phyloP scores from a whole-genome alignment of 306 rosid species.

The Crotalaria pallida region DNA sequence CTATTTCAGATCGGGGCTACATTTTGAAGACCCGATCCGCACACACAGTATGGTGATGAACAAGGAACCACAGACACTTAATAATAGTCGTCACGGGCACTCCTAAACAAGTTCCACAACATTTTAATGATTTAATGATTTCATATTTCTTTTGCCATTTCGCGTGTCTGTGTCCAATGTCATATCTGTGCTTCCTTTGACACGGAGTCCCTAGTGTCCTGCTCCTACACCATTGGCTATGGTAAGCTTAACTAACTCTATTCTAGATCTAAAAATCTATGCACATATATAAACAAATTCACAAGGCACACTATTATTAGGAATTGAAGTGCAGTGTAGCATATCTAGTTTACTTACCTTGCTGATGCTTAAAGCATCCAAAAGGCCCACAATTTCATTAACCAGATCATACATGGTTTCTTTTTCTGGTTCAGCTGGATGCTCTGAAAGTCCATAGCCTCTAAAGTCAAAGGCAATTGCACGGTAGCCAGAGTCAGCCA shows the following conservation, averaged over 20 bases:
- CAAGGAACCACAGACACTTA: too few species aligned
- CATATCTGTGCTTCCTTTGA: too few species aligned
- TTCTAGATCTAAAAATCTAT: background rate
- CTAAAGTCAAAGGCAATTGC: conserved; percentile 66
- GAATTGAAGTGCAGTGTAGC: background rate
- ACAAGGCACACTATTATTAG: background rate
- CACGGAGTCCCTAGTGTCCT: too few species aligned
- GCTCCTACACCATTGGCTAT: too few species aligned
- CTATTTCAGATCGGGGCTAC: background rate
- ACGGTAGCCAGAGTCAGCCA: conserved; percentile 55
- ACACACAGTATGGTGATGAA: too few species aligned
- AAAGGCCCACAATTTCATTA: conserved; percentile 38
- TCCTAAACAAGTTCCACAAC: too few species aligned
- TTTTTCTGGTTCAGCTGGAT: conserved; percentile 48
- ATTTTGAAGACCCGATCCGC: background rate
- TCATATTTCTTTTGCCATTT: too few species aligned
- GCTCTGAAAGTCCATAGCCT: conserved; percentile 78
- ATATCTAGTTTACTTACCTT: conserved; percentile 31
- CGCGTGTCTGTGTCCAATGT: too few species aligned
- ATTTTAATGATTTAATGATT: too few species aligned
- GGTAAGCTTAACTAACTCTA: background rate
- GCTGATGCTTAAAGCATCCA: conserved; percentile 49
- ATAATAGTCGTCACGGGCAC: too few species aligned
- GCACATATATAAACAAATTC: background rate
- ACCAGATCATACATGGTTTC: conserved; percentile 38